Evolutionary conservation across 257 asterid genomes (phyloP), one percentile per base, ranked within the genome.

Genomic region (Nicotiana otophora): DNA sequence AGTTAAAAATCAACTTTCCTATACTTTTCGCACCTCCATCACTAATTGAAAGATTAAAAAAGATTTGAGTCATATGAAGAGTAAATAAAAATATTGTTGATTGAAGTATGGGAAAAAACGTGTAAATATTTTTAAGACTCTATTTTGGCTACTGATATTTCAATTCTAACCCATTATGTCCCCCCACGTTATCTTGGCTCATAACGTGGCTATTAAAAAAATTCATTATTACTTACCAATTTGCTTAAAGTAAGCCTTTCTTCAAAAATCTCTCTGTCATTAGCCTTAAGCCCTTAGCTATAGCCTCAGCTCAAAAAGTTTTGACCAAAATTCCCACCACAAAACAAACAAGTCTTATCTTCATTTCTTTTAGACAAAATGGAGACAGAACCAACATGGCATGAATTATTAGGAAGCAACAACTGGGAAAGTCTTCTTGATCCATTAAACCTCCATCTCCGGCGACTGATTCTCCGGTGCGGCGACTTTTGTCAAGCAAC

Each of bases 401-500:
- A 79, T 5, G 92, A 93, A 54, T 81, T 92, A 6, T 87, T 93
- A 4, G 98, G 98, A 81, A 81, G 90, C 91, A 85, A 91, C 69
- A 84, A 91, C 86, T 92, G 97, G 98, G 82, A 89, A 8, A 92
- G 92, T 69, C 94, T 95, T 1, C 86, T 95, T 1, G 83, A 90
- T 67, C 98, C 98, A 3, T 17, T 93, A n/a, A 33, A 90, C 86
- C 88, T 93, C 85, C 26, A 30, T 84, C 96, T 95, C 88, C 98
- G 98, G 9, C 87, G 76, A 51, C 88, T 93, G 81, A 88, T 95
- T 51, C 95, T 95, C 88, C 93, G 91, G 20, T 93, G 96, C 85
- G 98, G 98, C 75, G 95, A 93, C 88, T 87, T 95, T 86, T 91
- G 95, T 81, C 99, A 95, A 80, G 95, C 95, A 20, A 95, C 98